Evolutionary conservation across 2,329 filamentous ascomycete species (phyloP).

Genomic region (Talaromyces marneffei): DNA sequence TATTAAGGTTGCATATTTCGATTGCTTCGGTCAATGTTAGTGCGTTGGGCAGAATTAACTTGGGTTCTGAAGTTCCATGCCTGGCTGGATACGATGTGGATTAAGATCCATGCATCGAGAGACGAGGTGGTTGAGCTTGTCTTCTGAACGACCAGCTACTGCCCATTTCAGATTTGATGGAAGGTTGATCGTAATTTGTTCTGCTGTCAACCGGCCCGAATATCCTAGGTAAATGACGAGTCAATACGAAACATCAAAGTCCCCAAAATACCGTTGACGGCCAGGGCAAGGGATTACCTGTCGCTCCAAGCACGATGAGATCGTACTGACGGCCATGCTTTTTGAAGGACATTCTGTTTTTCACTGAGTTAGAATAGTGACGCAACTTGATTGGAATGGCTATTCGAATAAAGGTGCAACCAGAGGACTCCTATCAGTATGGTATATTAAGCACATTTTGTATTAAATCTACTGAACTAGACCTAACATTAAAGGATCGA

Average conservation of each 20-base stretch:
- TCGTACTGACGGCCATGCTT: neutral
- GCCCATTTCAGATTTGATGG: conserved; percentile 5
- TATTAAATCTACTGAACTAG: neutral
- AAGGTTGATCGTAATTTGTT: neutral
- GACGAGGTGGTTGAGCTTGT: conserved; percentile 2
- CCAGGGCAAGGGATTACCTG: neutral
- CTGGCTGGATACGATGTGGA: neutral
- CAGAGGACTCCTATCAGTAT: too few species aligned
- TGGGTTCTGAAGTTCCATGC: neutral
- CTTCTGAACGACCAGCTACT: conserved; percentile 1
- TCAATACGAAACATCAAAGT: too few species aligned
- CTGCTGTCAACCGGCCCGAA: neutral
- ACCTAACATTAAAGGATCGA: neutral
- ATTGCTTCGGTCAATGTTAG: neutral
- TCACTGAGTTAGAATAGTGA: neutral
- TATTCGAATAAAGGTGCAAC: too few species aligned
- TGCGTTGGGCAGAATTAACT: neutral
- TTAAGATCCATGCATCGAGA: neutral
- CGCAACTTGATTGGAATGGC: neutral
- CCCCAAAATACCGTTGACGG: too few species aligned
- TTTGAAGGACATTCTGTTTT: neutral
- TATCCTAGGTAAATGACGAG: neutral
- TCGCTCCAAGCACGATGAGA: neutral
- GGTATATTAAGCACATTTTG: neutral
- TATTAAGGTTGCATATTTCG: conserved; percentile 1